Base-by-base conservation (phyloP, 768 basidiomycete species). In the Dioszegia aurantiaca region DNA sequence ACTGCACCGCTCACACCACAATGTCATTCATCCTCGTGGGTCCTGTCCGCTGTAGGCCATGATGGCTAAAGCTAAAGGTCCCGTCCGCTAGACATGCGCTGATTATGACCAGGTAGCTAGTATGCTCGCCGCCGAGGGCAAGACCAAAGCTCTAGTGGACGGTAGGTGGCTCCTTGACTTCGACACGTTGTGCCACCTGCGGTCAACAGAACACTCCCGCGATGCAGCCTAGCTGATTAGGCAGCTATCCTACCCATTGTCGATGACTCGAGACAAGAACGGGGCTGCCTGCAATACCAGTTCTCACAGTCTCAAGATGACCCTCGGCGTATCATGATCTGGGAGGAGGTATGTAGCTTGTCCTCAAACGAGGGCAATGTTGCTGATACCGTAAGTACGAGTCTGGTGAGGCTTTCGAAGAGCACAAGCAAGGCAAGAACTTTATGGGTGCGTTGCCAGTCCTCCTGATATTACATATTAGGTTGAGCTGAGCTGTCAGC, bases 221-320 rank as follows among this genome's bases (percentile, higher is more conserved):
- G 21, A 30, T 48, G 47, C 21, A 21, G 27, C 21, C 28, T 17
- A 11, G 10, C 42, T 58, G 47, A 53, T 8, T 8, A 14, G 6
- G 8, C 31, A 54, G 58, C 39, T 3, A 53, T 59, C 58, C 41
- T 44, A 28, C 51, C 58, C 9, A 44, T 53, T 2, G 51, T 45
- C 12, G 55, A 56, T n/a, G 60, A 48, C 24, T 52, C 48, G 4
- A 37, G 46, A 39, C 54, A 55, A 30, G 62, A 63, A 44, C 44
- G 33, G 9, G 62, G 58, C 19, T 59, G 58, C 14, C 33, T 59
- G 21, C 58, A 63, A 33, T 63, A 63, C 28, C 62, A 63, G 31
- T 26, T 56, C 44, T 46, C 58, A 1, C 48, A 59, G 39, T 42
- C 41, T n/a, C 33, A 30, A 17, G 56, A 55, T n/a, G 55, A 63